Base-by-base conservation (phyloP, 257 asterid species). In the Fraxinus quadrangulata region DNA sequence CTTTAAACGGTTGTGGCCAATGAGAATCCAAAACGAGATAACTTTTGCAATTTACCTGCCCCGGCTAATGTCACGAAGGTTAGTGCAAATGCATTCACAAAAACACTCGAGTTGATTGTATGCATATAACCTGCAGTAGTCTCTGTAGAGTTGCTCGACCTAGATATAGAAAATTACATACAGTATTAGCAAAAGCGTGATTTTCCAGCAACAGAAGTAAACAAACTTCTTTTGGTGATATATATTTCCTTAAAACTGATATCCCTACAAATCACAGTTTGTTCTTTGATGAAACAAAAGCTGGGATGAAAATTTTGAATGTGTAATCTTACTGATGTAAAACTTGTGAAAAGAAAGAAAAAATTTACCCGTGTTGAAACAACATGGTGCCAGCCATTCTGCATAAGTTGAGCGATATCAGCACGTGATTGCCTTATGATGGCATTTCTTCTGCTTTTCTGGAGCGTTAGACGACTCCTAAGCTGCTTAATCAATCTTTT, bases 341-440 rank as follows among this genome's bases (percentile, higher is more conserved):
- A 37, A 56, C 66, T 56, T n/a, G 26, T 5, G 26, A 56, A 74
- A 34, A 21, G 54, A 19, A 10, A 21, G 3, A 37, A 2, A 16
- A 10, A 37, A 0, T 1, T 26, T 70, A 85, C 85, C 79, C 82
- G 79, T 31, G 59, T 5, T 12, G 77, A 49, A 76, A 87, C 83
- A 37, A 67, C 67, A 3, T 73, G 63, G 28, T 33, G 49, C 23
- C 65, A 45, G 26, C 87, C 86, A 54, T 76, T 71, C 30, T 67
- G 85, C 31, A 83, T 70, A 67, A 86, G 86, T 74, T 81, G 83
- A 70, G 76, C 81, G 74, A 83, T 76, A 71, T 86, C 87, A 19
- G 68, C 77, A 31, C 80, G 84, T 9, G 75, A 47, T 42, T 83
- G 86, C 74, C 76, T 79, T 33, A 77, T 77, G 49, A 81, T 76